Evolutionary conservation across 1,284 basidiomycete species (phyloP), one percentile per base, ranked within the genome.

Genomic region (Gymnopus androsaceus): DNA sequence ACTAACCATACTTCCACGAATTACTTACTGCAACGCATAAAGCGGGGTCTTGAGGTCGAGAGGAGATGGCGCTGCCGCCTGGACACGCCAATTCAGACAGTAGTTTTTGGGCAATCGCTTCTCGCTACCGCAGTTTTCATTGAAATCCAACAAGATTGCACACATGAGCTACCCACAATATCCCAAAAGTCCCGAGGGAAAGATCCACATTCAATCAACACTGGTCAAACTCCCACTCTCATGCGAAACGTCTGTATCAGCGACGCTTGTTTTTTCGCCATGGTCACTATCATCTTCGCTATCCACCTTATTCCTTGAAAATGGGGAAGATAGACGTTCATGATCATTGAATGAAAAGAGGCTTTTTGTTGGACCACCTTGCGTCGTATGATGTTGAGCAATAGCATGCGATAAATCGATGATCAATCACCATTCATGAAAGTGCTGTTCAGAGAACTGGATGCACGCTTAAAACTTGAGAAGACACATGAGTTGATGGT

Each of bases 151-250:
- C n/a, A n/a, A n/a, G n/a, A n/a, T n/a, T n/a, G n/a, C n/a, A n/a
- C n/a, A n/a, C n/a, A n/a, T 28, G 30, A 47, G 28, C 17, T 33
- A 23, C 38, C 25, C 40, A 12, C 12, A 50, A 12, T 38, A n/a
- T 27, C 14, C 34, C 15, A 12, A 23, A 38, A 4, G 38, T 21
- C 21, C 38, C 15, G 11, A 34, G 17, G 34, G 6, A 19, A 9
- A 30, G 27, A 17, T 28, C 17, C 25, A 28, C 15, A 42, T 19
- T 66, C 66, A 83, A 64, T 85, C 83, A 51, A 85, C 78, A 63
- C 82, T 83, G 9, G 83, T 84, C 59, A 84, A 72, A 67, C 82
- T 84, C 49, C 77, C 78, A 47, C 74, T 75, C 46, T 79, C 81
- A 38, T 50, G 34, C 1, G 73, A 74, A 31, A 65, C 67, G 53